Evolutionary conservation across 495 filamentous ascomycete genomes (phyloP), one percentile per base, ranked within the genome.

Genomic region (Neurospora africana): DNA sequence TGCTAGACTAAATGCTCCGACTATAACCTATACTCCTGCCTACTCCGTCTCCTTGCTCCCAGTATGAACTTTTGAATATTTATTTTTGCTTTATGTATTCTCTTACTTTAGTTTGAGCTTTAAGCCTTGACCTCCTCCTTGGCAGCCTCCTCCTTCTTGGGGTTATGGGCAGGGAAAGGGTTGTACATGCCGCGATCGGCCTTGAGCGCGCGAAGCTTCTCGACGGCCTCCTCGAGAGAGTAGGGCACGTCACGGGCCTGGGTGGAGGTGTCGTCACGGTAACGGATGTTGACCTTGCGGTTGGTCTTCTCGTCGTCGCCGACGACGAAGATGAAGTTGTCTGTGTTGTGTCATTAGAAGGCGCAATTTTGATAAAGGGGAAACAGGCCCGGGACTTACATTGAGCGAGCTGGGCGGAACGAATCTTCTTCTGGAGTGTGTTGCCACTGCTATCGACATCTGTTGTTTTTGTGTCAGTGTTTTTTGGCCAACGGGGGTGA

Each of bases 341-440:
- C 74, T 79, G 72, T 65, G 5, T 11, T 35, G 39, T 39, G 58
- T 77, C 72, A 30, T 68, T 38, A 41, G 13, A 19, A 69, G 17
- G 15, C 70, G 53, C 1, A 61, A 27, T 7, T 71, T 44, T 23
- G 2, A 2, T 10, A 6, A 27, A 47, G 23, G 41, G n/a, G 27
- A 43, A 43, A 19, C 17, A 43, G 40, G 40, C 2, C 9, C 3
- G 93, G 79, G 94, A 95, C 83, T 97, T 97, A 82, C 97, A 98
- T 78, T 96, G 91, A 13, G 89, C 84, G 73, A 98, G 76, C 81
- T 98, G 95, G 4, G 89, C 95, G 43, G 86, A 93, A 70, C 92
- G 90, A 71, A 98, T 94, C 87, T 98, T 98, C 89, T 98, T 98
- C 77, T 94, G 90, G 82, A 99, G 85, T 8, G 95, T 98, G 80